These are phyloP conservation scores for Huiozyma sinensis DNA, from an alignment of 805 yeast genomes.

Conservation along the genomic window DNA sequence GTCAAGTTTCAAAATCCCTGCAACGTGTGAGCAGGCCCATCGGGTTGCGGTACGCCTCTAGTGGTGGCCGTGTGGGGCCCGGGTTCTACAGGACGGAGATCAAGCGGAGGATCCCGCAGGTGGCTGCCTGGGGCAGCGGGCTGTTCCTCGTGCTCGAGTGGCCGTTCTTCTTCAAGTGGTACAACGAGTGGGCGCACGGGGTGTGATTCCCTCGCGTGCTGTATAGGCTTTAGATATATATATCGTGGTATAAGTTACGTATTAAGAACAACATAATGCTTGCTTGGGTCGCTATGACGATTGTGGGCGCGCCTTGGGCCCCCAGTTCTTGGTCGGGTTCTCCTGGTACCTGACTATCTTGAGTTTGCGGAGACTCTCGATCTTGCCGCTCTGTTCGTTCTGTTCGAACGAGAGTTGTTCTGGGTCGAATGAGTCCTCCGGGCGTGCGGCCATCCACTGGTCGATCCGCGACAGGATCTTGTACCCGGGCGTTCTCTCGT, in stretches of 20 bases:
- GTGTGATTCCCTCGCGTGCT: neutral
- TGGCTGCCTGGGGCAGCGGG: constrained; percentile 13
- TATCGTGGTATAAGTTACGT: neutral
- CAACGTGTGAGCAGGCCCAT: neutral
- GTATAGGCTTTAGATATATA: neutral
- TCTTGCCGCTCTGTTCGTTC: constrained; percentile 44
- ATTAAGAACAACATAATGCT: neutral
- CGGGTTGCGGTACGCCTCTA: too few species aligned
- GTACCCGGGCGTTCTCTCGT: constrained; percentile 46
- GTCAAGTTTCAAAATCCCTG: neutral
- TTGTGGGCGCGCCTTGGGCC: constrained; percentile 78
- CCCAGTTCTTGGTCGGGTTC: constrained; percentile 94
- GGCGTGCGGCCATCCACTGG: constrained; percentile 11
- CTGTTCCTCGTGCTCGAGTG: constrained; percentile 17
- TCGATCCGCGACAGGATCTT: constrained; percentile 37
- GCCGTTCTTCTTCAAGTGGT: constrained; percentile 16
- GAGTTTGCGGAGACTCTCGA: constrained; percentile 55
- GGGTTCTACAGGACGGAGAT: constrained; percentile 16
- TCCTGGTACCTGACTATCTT: constrained; percentile 83
- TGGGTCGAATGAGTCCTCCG: constrained; percentile 11
- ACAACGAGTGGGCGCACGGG: constrained; percentile 1
- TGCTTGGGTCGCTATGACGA: neutral
- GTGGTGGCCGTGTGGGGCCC: constrained; percentile 6
- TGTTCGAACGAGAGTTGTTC: constrained; percentile 42
- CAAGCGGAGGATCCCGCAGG: constrained; percentile 15